These are phyloP conservation scores for Cerioporus squamosus DNA, from an alignment of 1,284 basidiomycete genomes.

Conservation along the genomic window DNA sequence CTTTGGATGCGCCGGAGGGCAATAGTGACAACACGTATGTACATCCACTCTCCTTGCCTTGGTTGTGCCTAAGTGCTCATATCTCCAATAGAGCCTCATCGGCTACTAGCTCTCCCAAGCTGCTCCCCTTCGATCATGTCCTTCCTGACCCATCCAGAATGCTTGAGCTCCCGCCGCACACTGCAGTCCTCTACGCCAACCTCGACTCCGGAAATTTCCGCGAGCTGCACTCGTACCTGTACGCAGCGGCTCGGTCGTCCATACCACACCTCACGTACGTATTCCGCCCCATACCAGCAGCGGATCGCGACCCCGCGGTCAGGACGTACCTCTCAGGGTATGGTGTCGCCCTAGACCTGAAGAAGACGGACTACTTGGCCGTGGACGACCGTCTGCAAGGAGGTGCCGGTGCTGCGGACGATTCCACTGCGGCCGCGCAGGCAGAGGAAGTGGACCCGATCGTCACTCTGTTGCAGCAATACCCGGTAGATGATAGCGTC, in stretches of 20 bases:
- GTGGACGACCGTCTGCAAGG: slow-evolving; percentile 76
- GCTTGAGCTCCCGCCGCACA: slow-evolving; percentile 49
- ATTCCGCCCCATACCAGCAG: slow-evolving; percentile 67
- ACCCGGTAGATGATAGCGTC: slow-evolving; percentile 55
- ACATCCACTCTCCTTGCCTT: neutral
- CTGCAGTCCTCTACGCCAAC: slow-evolving; percentile 78
- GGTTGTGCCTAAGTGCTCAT: too few relatives aligned
- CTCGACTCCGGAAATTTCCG: slow-evolving; percentile 65
- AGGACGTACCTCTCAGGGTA: slow-evolving; percentile 79
- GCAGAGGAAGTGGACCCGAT: slow-evolving; percentile 47
- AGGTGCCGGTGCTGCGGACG: neutral
- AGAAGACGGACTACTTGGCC: slow-evolving; percentile 97
- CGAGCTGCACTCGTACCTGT: slow-evolving; percentile 68
- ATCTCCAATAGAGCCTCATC: slow-evolving; percentile 7
- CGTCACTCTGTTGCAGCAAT: slow-evolving; percentile 53
- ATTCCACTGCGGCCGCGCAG: neutral
- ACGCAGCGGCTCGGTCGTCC: slow-evolving; percentile 49
- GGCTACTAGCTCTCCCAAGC: slow-evolving; percentile 39
- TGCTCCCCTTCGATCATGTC: slow-evolving; percentile 76
- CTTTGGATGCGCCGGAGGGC: slow-evolving; percentile 46
- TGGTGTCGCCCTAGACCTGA: slow-evolving; percentile 90
- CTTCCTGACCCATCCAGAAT: slow-evolving; percentile 49
- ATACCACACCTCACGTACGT: slow-evolving; percentile 69
- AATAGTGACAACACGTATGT: slow-evolving; percentile 31
- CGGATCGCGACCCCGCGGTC: slow-evolving; percentile 20